Conservation (phyloP, 768 basidiomycete genomes). For the Boletus rubropictus region DNA sequence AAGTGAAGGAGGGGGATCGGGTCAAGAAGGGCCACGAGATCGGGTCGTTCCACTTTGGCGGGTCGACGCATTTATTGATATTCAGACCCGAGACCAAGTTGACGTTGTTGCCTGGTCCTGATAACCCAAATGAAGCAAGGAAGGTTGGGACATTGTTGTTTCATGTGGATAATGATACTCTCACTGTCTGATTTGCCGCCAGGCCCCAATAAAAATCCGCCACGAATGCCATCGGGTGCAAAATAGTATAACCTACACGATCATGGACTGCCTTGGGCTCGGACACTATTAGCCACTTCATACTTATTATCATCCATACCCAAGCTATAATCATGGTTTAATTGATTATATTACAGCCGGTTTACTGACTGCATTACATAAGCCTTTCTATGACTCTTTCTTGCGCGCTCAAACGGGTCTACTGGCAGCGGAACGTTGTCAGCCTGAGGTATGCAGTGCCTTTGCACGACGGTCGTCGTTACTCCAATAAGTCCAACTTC, state of each 20-base stretch:
- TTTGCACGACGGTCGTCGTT: neutral
- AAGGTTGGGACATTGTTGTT: conserved; percentile 19
- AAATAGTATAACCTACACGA: too few species aligned
- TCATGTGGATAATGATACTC: conserved; percentile 6
- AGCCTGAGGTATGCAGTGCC: neutral
- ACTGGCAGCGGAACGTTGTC: neutral
- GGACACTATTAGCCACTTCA: too few species aligned
- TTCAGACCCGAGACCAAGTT: conserved; percentile 35
- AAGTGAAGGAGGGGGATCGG: conserved; percentile 39
- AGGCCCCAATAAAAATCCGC: neutral
- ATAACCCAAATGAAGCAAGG: conserved; percentile 3
- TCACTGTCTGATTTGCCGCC: neutral
- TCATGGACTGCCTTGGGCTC: too few species aligned
- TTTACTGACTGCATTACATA: neutral
- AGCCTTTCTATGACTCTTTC: conserved; percentile 9
- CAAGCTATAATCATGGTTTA: too few species aligned
- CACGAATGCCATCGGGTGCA: too few species aligned
- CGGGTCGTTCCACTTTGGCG: conserved; percentile 62
- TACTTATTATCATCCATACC: too few species aligned
- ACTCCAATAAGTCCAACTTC: conserved; percentile 16
- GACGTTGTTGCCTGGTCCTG: conserved; percentile 14
- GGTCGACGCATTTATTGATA: conserved; percentile 45
- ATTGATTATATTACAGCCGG: too few species aligned
- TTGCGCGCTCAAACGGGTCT: conserved; percentile 1
- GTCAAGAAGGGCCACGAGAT: conserved; percentile 51